Evolutionary conservation across 2,329 filamentous ascomycete species (phyloP), one percentile per base, ranked within the genome.

Genomic region (Fusarium burgessii): DNA sequence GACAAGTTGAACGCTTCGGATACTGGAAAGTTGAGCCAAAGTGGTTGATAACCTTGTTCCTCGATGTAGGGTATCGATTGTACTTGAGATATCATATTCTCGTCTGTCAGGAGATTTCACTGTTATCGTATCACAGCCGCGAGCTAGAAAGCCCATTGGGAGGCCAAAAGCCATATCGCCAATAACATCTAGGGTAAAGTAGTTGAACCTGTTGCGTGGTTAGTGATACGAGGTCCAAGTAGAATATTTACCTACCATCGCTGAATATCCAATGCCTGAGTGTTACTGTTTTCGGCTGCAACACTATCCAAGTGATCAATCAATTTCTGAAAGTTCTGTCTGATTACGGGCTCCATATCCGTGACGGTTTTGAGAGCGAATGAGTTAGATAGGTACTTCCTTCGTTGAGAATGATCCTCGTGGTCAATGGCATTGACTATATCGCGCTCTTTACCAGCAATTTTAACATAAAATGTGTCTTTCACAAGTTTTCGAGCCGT

Each of bases 171-270:
- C 45, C 45, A 47, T 47, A 29, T 47, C 33, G 3, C 36, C 25
- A 15, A 54, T 41, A 15, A 54, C 36, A 3, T 54, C 50, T 7
- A 54, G 40, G 25, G 50, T 54, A n/a, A 40, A 54, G 25, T 29
- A 54, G 12, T 29, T 29, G 18, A 52, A 40, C 49, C 49, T 40
- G 23, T 35, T 18, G 2, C 8, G 5, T 17, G 33, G 8, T 45
- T 7, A 35, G 35, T 43, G n/a, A 7, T 38, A 5, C 5, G 35
- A 8, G 6, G 17, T 13, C 46, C 12, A n/a, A 7, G 10, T 2
- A 6, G 18, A n/a, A 15, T 13, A 1, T 27, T 3, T 15, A 14
- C 43, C n/a, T 29, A 47, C 27, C 27, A 32, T 20, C 13, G 18
- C 18, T 20, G 40, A 35, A 41, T 41, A 9, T 55, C 40, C 4